Base-by-base conservation (phyloP, 257 asterid species). In the Paulownia fortunei region DNA sequence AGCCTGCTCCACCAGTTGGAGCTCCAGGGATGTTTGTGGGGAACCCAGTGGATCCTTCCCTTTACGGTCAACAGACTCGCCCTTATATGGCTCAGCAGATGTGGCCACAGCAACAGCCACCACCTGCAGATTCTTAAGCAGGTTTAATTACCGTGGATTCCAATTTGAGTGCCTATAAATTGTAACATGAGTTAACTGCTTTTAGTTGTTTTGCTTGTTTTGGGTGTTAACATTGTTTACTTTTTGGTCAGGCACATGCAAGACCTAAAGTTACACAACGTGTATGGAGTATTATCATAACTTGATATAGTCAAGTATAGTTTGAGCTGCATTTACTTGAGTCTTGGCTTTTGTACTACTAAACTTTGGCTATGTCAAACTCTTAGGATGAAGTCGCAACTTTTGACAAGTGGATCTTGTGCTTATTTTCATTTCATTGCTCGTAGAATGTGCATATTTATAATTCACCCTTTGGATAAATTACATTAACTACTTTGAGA, bases 91-190 rank as follows among this genome's bases (percentile, higher is more conserved):
- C 85, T 58, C 93, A 79, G 81, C 92, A 84, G 77, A 87, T 87
- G 90, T 90, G 94, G 97, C 90, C 96, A 6, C 92, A 83, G 34
- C 93, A 85, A 54, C 91, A 78, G 46, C 96, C 88, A 37, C 91
- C 92, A n/a, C 88, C 95, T 47, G 81, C 85, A 15, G 97, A 90
- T 85, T 81, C 94, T 80, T 92, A 67, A 87, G 86, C 85, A 83
- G 82, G 81, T 74, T 74, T 24, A 13, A 44, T 2, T 41, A 61
- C 23, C 58, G 16, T 70, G 54, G 34, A 5, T 51, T 44, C 51
- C 16, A 42, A 12, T 68, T 12, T 73, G 41, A 30, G 65, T 79
- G 12, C 24, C 10, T 30, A 32, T 1, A 1, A 15, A 27, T 27
- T 60, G n/a, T 34, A 26, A 5, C 13, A 9, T 8, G 46, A 39